Conservation (phyloP, 2,329 filamentous ascomycete genomes). For the Exophiala dermatitidis region DNA sequence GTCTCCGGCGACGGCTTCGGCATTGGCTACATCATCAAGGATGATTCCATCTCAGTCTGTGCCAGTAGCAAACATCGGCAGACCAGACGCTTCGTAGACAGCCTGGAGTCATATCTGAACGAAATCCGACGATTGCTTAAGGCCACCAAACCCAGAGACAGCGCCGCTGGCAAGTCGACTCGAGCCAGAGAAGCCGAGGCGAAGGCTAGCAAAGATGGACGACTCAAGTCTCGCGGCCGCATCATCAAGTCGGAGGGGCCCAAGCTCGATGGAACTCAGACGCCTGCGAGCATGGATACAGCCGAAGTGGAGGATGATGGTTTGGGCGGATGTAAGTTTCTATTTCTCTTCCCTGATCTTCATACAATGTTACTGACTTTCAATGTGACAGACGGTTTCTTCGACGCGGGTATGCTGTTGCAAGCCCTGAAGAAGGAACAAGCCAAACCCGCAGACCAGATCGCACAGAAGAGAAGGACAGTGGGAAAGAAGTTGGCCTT, state of each 20-base stretch:
- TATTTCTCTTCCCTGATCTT: constrained; percentile 10
- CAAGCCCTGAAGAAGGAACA: constrained; percentile 47
- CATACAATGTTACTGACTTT: constrained; percentile 30
- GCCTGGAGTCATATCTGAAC: constrained; percentile 79
- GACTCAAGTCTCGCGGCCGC: constrained; percentile 62
- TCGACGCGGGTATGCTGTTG: constrained; percentile 90
- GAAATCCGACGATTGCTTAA: constrained; percentile 81
- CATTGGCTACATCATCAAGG: constrained; percentile 98
- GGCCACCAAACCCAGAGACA: constrained; percentile 53
- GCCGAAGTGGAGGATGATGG: constrained; percentile 72
- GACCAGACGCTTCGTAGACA: constrained; percentile 82
- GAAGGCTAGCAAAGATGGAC: constrained; percentile 32
- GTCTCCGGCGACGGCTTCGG: constrained; percentile 91
- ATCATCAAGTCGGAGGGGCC: constrained; percentile 37
- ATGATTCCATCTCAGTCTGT: constrained; percentile 82
- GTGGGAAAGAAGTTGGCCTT: constrained; percentile 45
- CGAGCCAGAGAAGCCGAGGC: constrained; percentile 58
- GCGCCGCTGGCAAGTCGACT: constrained; percentile 46
- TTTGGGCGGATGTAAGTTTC: constrained; percentile 79
- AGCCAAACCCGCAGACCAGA: constrained; percentile 28
- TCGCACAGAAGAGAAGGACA: constrained; percentile 32
- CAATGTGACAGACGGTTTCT: constrained; percentile 73
- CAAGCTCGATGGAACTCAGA: constrained; percentile 46
- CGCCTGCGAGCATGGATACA: constrained; percentile 59
- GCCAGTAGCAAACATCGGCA: constrained; percentile 90